Percentiles rank a stretch among this genome's conserved stretches.
phyloP scores from a whole-genome alignment of 805 yeast genomes.

The Millerozyma miso region DNA sequence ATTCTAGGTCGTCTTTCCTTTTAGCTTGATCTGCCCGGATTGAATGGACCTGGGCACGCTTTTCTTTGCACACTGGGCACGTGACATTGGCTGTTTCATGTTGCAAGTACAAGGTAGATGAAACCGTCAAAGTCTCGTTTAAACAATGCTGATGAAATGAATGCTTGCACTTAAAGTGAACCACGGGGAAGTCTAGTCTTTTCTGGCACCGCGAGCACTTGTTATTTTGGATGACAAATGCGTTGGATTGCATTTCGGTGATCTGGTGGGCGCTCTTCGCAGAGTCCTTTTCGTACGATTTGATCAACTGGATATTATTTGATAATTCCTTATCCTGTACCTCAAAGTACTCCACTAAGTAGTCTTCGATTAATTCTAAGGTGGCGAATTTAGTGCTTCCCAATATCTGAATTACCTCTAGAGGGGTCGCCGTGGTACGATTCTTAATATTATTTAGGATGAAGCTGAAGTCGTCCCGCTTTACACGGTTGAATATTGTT shows the following conservation, averaged over 20 bases:
- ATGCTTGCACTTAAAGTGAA: slow-evolving; percentile 83
- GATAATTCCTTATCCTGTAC: slow-evolving; percentile 58
- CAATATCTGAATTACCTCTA: slow-evolving; percentile 71
- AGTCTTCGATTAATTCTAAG: slow-evolving; percentile 68
- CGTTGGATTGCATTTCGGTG: slow-evolving; percentile 43
- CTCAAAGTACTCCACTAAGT: slow-evolving; percentile 58
- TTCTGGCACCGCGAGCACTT: slow-evolving; percentile 63
- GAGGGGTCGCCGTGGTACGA: slow-evolving; percentile 57
- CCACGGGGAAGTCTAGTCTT: slow-evolving; percentile 69
- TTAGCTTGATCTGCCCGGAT: slow-evolving; percentile 58
- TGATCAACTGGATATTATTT: slow-evolving; percentile 63
- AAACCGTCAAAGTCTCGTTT: slow-evolving; percentile 38
- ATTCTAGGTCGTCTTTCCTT: slow-evolving; percentile 56
- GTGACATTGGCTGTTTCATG: slow-evolving; percentile 10
- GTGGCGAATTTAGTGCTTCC: slow-evolving; percentile 60
- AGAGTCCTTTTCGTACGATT: slow-evolving; percentile 66
- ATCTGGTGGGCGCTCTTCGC: slow-evolving; percentile 50
- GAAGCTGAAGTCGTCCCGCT: slow-evolving; percentile 43
- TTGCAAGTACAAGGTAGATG: slow-evolving; percentile 8
- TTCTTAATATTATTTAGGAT: slow-evolving; percentile 53
- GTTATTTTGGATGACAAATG: slow-evolving; percentile 54
- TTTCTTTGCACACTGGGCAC: slow-evolving; percentile 79
- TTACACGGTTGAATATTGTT: slow-evolving; percentile 46
- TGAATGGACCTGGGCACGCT: slow-evolving; percentile 60
- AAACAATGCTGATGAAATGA: slow-evolving; percentile 82